Evolutionary conservation across 2,329 filamentous ascomycete species (phyloP), one percentile per base, ranked within the genome.

Genomic region (Acrocalymma vagum): DNA sequence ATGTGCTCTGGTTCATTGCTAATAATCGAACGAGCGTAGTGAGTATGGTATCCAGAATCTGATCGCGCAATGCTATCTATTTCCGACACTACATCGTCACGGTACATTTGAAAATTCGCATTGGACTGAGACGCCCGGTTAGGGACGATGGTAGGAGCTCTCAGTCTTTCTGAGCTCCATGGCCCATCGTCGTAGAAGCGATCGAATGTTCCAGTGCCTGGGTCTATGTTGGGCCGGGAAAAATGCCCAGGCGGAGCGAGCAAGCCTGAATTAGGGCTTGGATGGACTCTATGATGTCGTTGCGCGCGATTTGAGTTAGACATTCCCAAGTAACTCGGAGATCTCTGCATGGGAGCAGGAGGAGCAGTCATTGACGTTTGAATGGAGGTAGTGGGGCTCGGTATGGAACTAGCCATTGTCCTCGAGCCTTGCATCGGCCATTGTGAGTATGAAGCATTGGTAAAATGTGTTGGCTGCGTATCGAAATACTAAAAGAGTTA

Each of bases 41-140:
- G 50, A 14, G 65, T 64, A 6, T 54, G 38, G 28, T 69, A 71
- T 4, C 65, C 68, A 28, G 67, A 69, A 34, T 70, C 67, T 60
- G 27, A 45, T 33, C 28, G 38, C 45, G 29, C 49, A 20, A 47
- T 38, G 27, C 54, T 62, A 9, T 45, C 57, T 9, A 59, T 24
- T 13, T 67, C 62, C 8, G 63, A 65, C 26, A 32, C 42, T 21
- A 26, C 29, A 16, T 27, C 33, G 14, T 50, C 43, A 21, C 50
- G 53, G 24, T 56, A 59, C 11, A 31, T 18, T 30, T 30, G 29
- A 23, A 51, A 61, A n/a, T 52, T 45, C 29, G 48, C 32, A 18
- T 48, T 49, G 1, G 51, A 14, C 11, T 50, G 45, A 10, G n/a
- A 37, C 18, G 9, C 45, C 45, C 8, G 37, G 34, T 20, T 29